phyloP scores from a whole-genome alignment of 495 filamentous ascomycete species.

The Entonaema liquescens region DNA sequence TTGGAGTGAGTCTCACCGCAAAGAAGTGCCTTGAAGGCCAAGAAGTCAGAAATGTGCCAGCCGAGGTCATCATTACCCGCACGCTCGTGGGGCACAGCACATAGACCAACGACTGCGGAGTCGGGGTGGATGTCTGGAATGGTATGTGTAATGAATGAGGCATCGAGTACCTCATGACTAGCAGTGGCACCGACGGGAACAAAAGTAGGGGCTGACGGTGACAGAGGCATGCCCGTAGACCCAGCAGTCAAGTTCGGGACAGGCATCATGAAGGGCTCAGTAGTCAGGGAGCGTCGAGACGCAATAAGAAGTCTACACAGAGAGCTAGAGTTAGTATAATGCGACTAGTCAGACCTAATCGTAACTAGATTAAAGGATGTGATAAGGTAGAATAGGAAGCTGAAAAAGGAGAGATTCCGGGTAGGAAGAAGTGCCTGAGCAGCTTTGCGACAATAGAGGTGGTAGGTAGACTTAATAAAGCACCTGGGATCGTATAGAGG shows the following conservation, averaged over 20 bases:
- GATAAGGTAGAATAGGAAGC: not conserved
- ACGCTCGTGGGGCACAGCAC: constrained; percentile 41
- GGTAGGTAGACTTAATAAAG: not conserved
- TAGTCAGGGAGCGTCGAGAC: not conserved
- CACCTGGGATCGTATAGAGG: not conserved
- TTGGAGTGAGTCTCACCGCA: constrained; percentile 32
- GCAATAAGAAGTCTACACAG: not conserved
- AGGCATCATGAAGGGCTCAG: not conserved
- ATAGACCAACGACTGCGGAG: constrained; percentile 47
- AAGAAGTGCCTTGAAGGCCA: constrained; percentile 49
- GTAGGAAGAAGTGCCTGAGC: not conserved
- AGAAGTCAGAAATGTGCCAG: constrained; percentile 52
- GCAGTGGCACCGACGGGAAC: not conserved
- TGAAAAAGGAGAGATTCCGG: too few relatives aligned
- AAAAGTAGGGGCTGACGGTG: not conserved
- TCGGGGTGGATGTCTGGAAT: constrained; percentile 44
- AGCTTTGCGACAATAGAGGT: not conserved
- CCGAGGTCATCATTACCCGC: constrained; percentile 42
- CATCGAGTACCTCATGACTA: constrained; percentile 25
- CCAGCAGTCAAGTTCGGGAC: not conserved
- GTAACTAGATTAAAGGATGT: not conserved
- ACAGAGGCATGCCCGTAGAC: not conserved
- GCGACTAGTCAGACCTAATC: too few relatives aligned
- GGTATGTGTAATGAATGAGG: constrained; percentile 41
- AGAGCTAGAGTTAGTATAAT: not conserved